Evolutionary conservation across 108 stramenopile species (phyloP).

Genomic region (Pseudonitzschia pungens): DNA sequence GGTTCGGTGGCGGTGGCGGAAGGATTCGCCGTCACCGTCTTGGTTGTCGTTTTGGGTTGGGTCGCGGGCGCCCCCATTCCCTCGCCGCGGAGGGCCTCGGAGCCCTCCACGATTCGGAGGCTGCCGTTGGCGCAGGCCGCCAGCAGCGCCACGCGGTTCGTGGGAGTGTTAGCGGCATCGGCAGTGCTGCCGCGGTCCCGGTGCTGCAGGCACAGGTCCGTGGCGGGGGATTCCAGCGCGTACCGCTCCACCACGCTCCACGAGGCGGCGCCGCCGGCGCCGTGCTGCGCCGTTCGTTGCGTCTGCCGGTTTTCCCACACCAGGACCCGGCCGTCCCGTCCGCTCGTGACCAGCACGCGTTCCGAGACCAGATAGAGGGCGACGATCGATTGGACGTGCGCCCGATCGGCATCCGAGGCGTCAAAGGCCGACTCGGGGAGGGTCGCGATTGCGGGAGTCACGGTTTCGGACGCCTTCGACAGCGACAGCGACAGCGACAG

Average conservation of each 20-base stretch:
- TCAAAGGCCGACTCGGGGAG: conserved; percentile 6
- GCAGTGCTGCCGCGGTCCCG: background rate
- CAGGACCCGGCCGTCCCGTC: conserved; percentile 58
- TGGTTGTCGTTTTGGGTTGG: too few species aligned
- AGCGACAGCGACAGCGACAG: too few species aligned
- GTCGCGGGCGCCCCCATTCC: too few species aligned
- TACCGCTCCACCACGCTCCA: background rate
- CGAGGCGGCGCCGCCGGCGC: too few species aligned
- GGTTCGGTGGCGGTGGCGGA: background rate
- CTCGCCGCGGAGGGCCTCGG: background rate
- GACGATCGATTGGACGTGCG: conserved; percentile 69
- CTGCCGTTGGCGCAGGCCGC: conserved; percentile 51
- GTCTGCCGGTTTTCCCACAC: conserved; percentile 47
- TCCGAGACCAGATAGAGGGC: conserved; percentile 37
- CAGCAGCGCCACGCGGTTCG: conserved; percentile 20
- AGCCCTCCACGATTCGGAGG: conserved; percentile 13
- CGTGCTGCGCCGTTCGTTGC: too few species aligned
- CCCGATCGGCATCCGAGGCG: conserved; percentile 16
- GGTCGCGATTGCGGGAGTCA: too few species aligned
- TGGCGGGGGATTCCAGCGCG: background rate
- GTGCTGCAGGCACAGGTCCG: background rate
- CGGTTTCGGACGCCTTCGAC: too few species aligned
- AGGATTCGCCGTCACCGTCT: too few species aligned
- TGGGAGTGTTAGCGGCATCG: too few species aligned
- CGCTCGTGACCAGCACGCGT: conserved; percentile 47